These are phyloP conservation scores for Talaromyces adpressus DNA, from an alignment of 495 filamentous ascomycete genomes.

Conservation along the genomic window DNA sequence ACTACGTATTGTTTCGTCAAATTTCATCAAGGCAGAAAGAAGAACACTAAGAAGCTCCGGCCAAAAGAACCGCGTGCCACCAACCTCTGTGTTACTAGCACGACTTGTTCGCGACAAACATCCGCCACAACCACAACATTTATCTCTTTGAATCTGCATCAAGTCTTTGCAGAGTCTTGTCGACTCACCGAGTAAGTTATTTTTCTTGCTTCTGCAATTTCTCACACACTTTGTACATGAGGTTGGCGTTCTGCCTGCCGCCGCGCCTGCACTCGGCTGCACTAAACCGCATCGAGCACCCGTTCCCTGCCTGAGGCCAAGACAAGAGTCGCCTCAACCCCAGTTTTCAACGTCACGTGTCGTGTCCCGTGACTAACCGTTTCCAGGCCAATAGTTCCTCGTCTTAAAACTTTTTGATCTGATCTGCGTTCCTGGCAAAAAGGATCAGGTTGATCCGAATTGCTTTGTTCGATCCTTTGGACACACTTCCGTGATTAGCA, in stretches of 20 bases:
- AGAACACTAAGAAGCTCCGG: background rate
- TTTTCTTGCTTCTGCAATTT: background rate
- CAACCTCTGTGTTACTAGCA: background rate
- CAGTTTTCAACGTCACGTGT: constrained; percentile 7
- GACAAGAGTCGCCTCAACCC: background rate
- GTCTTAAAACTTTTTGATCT: background rate
- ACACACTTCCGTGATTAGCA: constrained; percentile 20
- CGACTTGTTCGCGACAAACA: background rate
- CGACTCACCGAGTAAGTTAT: background rate
- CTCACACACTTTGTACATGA: background rate
- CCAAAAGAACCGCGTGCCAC: background rate
- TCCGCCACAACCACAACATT: background rate
- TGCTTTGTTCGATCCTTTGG: background rate
- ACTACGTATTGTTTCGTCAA: background rate
- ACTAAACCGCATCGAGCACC: background rate
- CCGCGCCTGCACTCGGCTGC: constrained; percentile 2
- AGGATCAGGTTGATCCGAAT: background rate
- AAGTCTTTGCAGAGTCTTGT: background rate
- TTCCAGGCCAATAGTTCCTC: constrained; percentile 3
- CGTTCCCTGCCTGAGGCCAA: background rate
- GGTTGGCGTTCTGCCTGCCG: background rate
- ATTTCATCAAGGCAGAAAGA: background rate
- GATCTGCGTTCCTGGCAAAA: background rate
- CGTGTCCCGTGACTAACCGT: constrained; percentile 6
- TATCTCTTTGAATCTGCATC: background rate